Conservation (phyloP, 2,329 filamentous ascomycete genomes). For the Colletotrichum sp. region DNA sequence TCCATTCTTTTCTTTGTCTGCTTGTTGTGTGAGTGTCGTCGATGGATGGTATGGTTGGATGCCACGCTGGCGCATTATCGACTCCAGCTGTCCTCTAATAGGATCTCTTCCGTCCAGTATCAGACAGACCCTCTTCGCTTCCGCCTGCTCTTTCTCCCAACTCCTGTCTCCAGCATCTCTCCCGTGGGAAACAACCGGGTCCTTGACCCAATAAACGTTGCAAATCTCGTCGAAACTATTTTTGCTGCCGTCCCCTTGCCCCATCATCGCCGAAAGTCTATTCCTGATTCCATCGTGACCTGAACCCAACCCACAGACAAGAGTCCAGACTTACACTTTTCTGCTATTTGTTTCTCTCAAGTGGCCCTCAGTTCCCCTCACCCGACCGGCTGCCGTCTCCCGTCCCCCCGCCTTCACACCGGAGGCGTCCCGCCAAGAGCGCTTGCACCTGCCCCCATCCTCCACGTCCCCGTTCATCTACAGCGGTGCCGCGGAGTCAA, state of each 20-base stretch:
- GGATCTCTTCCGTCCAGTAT: neutral
- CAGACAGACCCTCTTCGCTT: neutral
- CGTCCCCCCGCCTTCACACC: neutral
- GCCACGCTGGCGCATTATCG: neutral
- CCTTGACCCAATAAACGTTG: neutral
- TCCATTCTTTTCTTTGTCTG: neutral
- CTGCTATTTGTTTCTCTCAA: neutral
- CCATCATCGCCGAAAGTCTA: neutral
- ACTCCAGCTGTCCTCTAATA: neutral
- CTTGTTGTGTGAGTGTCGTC: neutral
- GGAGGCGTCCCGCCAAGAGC: neutral
- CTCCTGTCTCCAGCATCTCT: neutral
- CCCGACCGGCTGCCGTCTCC: neutral
- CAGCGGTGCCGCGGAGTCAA: neutral
- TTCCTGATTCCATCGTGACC: neutral
- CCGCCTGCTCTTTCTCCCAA: neutral
- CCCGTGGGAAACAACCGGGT: neutral
- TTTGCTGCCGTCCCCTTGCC: neutral
- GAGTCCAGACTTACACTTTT: neutral
- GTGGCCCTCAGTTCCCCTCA: neutral
- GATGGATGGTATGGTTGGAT: neutral
- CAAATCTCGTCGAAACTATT: neutral
- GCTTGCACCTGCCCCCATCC: slow-evolving; percentile 12
- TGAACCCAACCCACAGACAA: neutral
- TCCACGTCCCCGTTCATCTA: neutral